Evolutionary conservation across 1,139 yeast genomes (phyloP).

Genomic region (Saccharomyces pastorianus): DNA sequence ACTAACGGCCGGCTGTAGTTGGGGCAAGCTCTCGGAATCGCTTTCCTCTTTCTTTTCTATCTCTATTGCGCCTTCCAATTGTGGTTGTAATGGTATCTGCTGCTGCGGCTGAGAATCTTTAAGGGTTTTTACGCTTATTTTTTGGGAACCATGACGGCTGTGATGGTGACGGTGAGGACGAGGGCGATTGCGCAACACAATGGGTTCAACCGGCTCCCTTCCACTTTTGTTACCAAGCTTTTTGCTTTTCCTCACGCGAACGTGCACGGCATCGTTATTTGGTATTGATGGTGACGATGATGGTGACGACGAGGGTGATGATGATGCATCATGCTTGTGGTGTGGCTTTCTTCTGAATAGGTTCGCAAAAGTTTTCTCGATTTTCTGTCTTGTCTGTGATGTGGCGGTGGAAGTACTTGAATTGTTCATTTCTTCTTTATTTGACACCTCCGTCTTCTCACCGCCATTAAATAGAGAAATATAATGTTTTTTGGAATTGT

Average conservation of each 20-base stretch:
- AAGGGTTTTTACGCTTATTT: not conserved
- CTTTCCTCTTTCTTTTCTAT: slow-evolving; percentile 2
- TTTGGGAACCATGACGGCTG: not conserved
- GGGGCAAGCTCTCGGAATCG: slow-evolving; percentile 3
- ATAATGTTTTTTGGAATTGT: not conserved
- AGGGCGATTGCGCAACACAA: not conserved
- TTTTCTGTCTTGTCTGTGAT: slow-evolving; percentile 1
- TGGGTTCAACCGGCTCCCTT: not conserved
- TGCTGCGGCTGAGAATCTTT: not conserved
- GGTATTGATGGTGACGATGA: not conserved
- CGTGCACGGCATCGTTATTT: not conserved
- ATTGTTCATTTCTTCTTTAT: not conserved
- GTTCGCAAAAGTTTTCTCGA: slow-evolving; percentile 3
- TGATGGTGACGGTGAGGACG: not conserved
- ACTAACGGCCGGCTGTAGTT: slow-evolving; percentile 19
- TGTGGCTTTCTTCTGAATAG: slow-evolving; percentile 3
- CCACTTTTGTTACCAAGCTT: not conserved
- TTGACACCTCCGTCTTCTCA: not conserved
- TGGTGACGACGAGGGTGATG: not conserved
- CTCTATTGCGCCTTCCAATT: not conserved
- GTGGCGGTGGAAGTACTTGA: not conserved
- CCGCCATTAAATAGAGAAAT: not conserved
- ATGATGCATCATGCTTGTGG: slow-evolving; percentile 2
- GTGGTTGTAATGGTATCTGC: not conserved
- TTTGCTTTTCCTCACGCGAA: not conserved